These are phyloP conservation scores for Nitzschia inconspicua DNA, from an alignment of 108 stramenopile species.

Conservation along the genomic window DNA sequence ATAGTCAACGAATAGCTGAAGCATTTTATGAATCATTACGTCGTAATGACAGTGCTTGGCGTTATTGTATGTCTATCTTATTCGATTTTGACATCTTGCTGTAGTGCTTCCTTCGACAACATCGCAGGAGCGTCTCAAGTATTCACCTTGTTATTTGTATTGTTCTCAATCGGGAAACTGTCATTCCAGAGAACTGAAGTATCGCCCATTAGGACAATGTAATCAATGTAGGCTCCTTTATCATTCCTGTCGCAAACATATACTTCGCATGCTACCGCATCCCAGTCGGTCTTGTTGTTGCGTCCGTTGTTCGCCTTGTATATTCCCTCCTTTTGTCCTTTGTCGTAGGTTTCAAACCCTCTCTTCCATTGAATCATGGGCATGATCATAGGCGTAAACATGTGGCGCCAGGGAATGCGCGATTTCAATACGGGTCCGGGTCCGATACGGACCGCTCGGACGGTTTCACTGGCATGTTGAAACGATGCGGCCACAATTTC, in stretches of 20 bases:
- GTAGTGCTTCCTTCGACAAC: no score
- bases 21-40: no score
- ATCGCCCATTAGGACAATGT: constrained; percentile 5
- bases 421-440: neutral
- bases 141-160: no score
- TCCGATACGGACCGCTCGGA: no score
- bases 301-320: neutral
- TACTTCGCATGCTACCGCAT: constrained; percentile 11
- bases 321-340: no score
- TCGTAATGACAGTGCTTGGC: no score
- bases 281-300: no score
- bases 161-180: constrained; percentile 2
- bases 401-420: constrained; percentile 19
- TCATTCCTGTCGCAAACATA: constrained; percentile 2
- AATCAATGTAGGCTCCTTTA: constrained; percentile 11
- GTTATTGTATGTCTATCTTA: no score
- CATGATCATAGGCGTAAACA: constrained; percentile 20
- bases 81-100: no score
- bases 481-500: neutral
- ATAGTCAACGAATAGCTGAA: no score
- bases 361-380: constrained; percentile 24
- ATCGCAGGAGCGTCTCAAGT: no score
- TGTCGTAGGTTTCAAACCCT: constrained; percentile 5
- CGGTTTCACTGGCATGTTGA: no score
- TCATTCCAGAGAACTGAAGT: neutral